These are phyloP conservation scores for Syzygium malaccense DNA, from an alignment of 441 rosid species.

Conservation along the genomic window DNA sequence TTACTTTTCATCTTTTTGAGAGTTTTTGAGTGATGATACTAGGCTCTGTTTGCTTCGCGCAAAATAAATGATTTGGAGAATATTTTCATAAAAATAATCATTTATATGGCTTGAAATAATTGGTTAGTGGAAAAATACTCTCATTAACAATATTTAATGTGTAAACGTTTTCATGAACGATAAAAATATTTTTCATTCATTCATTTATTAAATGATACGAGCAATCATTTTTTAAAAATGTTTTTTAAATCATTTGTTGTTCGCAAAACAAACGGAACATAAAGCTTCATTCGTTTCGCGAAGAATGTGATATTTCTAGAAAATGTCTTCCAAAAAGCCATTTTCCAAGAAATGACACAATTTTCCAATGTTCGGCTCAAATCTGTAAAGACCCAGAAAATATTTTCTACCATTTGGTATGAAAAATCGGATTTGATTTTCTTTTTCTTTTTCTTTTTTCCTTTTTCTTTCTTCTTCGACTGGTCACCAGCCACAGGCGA, in stretches of 20 bases:
- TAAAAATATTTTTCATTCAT: not conserved
- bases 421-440: too few relatives aligned
- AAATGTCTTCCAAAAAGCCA: too few relatives aligned
- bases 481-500: too few relatives aligned
- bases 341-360: too few relatives aligned
- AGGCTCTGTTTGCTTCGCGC: not conserved
- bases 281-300: not conserved
- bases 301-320: too few relatives aligned
- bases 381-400: too few relatives aligned
- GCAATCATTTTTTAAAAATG: not conserved
- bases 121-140: not conserved
- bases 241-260: not conserved
- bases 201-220: not conserved
- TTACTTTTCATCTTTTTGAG: not conserved
- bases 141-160: not conserved
- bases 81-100: accelerated
- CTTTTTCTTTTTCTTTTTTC: too few relatives aligned
- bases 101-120: accelerated
- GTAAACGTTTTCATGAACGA: not conserved
- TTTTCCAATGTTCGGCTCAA: too few relatives aligned
- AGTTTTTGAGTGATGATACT: not conserved
- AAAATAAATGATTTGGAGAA: not conserved
- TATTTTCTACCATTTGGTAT: too few relatives aligned
- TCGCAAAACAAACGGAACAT: accelerated
- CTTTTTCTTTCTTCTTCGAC: too few relatives aligned